Evolutionary conservation across 1,139 yeast species (phyloP).

Genomic region (Zygosaccharomyces sapae): DNA sequence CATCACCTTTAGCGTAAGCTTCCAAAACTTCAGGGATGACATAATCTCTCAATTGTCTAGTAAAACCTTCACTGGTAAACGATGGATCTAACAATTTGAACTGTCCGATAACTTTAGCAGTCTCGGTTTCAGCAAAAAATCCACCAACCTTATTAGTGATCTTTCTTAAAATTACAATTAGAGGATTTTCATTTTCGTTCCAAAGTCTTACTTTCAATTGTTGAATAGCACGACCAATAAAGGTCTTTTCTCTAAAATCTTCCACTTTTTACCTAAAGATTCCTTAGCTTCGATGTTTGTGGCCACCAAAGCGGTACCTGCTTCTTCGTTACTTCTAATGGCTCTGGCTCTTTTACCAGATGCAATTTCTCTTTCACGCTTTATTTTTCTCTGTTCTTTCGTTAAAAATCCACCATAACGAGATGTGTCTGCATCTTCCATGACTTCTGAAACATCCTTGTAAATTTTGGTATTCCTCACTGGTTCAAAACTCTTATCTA

Average conservation of each 20-base stretch:
- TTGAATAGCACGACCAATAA: constrained; percentile 63
- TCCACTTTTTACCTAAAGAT: constrained; percentile 64
- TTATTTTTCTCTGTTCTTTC: constrained; percentile 72
- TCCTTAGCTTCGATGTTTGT: constrained; percentile 79
- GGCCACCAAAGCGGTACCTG: constrained; percentile 77
- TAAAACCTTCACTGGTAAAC: constrained; percentile 75
- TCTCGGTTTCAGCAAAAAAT: constrained; percentile 92
- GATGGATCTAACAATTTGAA: constrained; percentile 88
- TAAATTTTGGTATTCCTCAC: constrained; percentile 87
- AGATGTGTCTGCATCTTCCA: constrained; percentile 85
- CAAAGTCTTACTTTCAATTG: constrained; percentile 63
- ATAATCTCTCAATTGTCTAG: constrained; percentile 81
- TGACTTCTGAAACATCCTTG: constrained; percentile 81
- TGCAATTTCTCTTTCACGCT: constrained; percentile 66
- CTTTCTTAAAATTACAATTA: constrained; percentile 76
- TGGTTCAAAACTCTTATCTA: constrained; percentile 84
- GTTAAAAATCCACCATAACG: constrained; percentile 90
- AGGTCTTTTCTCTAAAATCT: constrained; percentile 61
- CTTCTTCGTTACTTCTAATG: constrained; percentile 76
- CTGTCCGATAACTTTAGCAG: constrained; percentile 82
- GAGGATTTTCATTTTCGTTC: constrained; percentile 95
- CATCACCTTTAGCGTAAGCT: constrained; percentile 92
- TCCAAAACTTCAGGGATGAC: constrained; percentile 94
- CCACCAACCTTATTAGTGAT: constrained; percentile 78
- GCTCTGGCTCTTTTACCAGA: constrained; percentile 59